Evolutionary conservation across 2,329 filamentous ascomycete species (phyloP), one percentile per base, ranked within the genome.

Genomic region (Epichloe uncinata): DNA sequence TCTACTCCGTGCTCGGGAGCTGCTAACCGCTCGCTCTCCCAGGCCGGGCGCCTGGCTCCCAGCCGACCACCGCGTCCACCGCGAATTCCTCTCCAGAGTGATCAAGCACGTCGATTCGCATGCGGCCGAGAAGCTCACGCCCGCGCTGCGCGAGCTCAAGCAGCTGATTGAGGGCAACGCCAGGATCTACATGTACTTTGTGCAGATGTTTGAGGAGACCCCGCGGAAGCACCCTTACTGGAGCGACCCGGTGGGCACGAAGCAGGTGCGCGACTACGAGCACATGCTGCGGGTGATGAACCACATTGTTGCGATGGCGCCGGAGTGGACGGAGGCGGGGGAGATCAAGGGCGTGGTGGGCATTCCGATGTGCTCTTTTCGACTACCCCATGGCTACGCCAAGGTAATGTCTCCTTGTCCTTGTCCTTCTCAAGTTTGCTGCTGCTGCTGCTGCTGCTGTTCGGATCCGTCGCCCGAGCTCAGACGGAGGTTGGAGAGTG

Each of bases 231-330:
- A 72, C 16, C 76, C 77, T 0, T 87, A 87, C 64, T 60, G 63
- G 52, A 69, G 68, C 6, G 82, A 85, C 53, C 81, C 82, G 0
- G 78, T 75, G 1, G 82, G 81, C 2, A 69, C 73, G 48, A 72
- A 69, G 35, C 79, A 84, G 63, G 77, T 87, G 50, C 74, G 78
- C 8, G 74, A 84, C 64, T 85, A 84, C 56, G 51, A 73, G 5
- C 79, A 86, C 56, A 81, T 87, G 77, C 70, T 87, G 18, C 66
- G 70, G 20, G 71, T 85, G 8, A 69, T 87, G 47, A 85, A 86
- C 59, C 75, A 84, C 54, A 67, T 76, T 50, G 69, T 78, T 45
- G 66, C 65, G 18, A 63, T 64, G 13, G 74, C 74, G 4, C 75
- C 75, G 1, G 69, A 73, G 55, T 77, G 73, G 74, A 75, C 70